Evolutionary conservation across 129 eudicot species (phyloP), one percentile per base, ranked within the genome.

Genomic region (Rutidosis leptorrhynchoides): DNA sequence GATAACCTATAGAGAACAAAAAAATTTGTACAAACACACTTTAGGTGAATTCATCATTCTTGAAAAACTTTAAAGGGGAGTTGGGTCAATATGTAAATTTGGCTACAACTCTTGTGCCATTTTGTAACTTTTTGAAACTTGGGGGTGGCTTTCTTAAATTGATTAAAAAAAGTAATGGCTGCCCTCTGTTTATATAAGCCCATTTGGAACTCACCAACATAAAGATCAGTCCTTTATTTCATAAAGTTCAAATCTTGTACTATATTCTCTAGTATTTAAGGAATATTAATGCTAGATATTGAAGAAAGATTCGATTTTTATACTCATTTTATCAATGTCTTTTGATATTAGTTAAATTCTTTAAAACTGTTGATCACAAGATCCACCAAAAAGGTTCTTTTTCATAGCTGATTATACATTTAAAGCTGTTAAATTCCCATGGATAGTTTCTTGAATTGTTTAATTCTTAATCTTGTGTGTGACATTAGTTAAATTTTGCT

Each of bases 301-400:
- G 40, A 12, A 21, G 60, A 67, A 64, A 79, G 72, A 32, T 80
- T 46, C 29, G 27, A 54, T 75, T 72, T 67, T 75, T 78, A 54
- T 48, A 59, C 37, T 30, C 52, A 75, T 71, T 74, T 71, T 56
- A 28, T 75, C 84, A 65, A 80, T 92, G 91, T 88, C 96, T 69
- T 82, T 79, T 76, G 91, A 88, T 83, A 85, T 88, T 43, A 76
- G 95, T 69, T 85, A 78, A 83, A 70, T 58, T 56, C 25, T 59
- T 25, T 60, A 1, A 6, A 68, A 61, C 55, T 52, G 58, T 67
- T 37, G 58, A 48, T 68, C 69, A 57, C 19, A 57, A 74, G 79
- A 74, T 75, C 79, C 79, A 74, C 54, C 59, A 75, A 62, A 59
- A 45, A 42, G 27, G 59, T 16, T 30, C 69, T 16, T 53, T 57